phyloP scores from a whole-genome alignment of 257 asterid genomes.

The Petrea volubilis region DNA sequence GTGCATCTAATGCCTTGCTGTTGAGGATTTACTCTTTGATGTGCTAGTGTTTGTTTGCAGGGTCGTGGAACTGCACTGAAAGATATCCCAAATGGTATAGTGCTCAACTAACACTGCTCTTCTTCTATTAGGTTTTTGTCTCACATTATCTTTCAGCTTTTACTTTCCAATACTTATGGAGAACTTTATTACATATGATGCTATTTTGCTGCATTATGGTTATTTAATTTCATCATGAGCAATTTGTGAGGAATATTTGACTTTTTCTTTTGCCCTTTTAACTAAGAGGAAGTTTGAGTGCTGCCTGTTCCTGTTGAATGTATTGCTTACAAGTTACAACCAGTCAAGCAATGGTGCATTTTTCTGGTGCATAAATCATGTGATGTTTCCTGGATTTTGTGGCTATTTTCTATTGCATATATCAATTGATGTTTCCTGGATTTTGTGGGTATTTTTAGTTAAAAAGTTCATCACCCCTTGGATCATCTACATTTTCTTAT shows the following conservation, averaged over 20 bases:
- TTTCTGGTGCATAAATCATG: background rate
- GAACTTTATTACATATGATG: slow-evolving; percentile 9
- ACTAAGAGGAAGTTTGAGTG: background rate
- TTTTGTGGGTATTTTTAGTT: too few species aligned
- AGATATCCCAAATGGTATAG: slow-evolving; percentile 91
- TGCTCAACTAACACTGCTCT: slow-evolving; percentile 10
- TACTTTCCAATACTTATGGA: background rate
- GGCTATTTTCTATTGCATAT: background rate
- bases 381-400: background rate
- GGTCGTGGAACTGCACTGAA: slow-evolving; percentile 96
- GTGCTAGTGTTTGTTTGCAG: slow-evolving; percentile 41
- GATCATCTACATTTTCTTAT: background rate
- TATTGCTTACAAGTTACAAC: background rate
- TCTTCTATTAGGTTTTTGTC: background rate
- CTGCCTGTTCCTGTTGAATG: background rate
- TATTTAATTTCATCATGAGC: background rate
- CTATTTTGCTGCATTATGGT: background rate
- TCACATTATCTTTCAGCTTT: background rate
- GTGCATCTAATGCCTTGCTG: background rate
- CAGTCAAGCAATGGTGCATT: background rate
- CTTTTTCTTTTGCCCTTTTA: background rate
- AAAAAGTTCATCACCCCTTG: background rate
- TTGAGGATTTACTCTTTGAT: slow-evolving; percentile 21
- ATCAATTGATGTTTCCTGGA: too few species aligned
- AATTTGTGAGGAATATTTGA: background rate